Base-by-base conservation (phyloP, 1,284 basidiomycete genomes). In the Ustilago xerochloae region DNA sequence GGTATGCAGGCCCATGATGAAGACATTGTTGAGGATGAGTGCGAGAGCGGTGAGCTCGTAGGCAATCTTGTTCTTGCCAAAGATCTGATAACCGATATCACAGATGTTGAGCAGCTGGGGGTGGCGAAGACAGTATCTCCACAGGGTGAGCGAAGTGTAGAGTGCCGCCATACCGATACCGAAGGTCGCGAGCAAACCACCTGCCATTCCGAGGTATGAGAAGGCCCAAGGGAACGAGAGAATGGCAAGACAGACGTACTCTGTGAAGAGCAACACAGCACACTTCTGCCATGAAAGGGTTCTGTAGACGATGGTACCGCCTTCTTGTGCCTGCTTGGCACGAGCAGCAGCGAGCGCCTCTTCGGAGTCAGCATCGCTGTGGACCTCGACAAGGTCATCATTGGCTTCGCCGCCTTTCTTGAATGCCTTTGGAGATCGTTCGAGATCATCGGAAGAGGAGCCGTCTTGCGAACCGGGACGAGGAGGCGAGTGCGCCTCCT, bases 111-210 rank as follows among this genome's bases (percentile, higher is more conserved):
- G 86, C 12, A 77, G 53, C 3, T 75, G 66, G 0, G 90, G 90
- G 64, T 91, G 87, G 63, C 85, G 85, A 75, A 91, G 86, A 81
- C 89, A 90, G 82, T 88, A 91, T 4, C 85, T 83, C 87, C 88
- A 89, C 8, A 89, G 86, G 22, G 53, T 76, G 20, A 82, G 58
- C 12, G 77, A 79, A 5, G 81, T 83, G 51, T 81, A 79, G 15
- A 80, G 65, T 5, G 78, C 76, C 4, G 75, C 49, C 9, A 77
- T n/a, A 18, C 79, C 81, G 38, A 82, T 20, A 38, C 66, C 67
- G n/a, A 82, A 56, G 15, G 76, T 79, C 7, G 76, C 63, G 6
- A 83, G 48, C 16, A 83, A 56, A 22, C 81, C 81, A 22, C 81
- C 78, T 0, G 75, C 81, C 77, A 82, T 79, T 16, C 81, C 81